Evolutionary conservation across 345 rosid genomes (phyloP).

Genomic region (Hibiscus mutabilis): DNA sequence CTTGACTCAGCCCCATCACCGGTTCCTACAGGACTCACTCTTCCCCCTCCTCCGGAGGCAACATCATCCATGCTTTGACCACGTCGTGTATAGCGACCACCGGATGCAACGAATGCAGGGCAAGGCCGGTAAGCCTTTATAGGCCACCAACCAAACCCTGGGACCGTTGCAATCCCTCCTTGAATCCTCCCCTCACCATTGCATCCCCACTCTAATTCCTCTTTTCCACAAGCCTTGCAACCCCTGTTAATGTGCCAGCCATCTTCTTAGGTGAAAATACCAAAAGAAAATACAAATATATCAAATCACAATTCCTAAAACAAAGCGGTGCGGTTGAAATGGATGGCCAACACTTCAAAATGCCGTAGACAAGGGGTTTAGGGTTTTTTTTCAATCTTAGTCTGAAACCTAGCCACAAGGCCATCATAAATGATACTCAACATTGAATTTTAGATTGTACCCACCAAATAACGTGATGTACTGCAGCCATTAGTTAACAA

Average conservation of each 20-base stretch:
- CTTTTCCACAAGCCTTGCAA: slow-evolving; percentile 76
- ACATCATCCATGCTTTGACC: slow-evolving; percentile 36
- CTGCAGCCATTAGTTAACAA: too few species aligned
- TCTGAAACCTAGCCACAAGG: too few species aligned
- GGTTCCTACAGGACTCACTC: not conserved
- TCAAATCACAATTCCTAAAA: not conserved
- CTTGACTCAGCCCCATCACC: slow-evolving; percentile 24
- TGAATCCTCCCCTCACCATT: slow-evolving; percentile 47
- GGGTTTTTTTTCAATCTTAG: too few species aligned
- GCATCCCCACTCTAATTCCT: slow-evolving; percentile 37
- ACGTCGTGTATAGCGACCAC: slow-evolving; percentile 64
- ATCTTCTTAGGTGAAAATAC: not conserved
- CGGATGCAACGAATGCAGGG: slow-evolving; percentile 78
- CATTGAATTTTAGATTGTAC: not conserved
- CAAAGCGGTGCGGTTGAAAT: not conserved
- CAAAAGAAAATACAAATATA: not conserved
- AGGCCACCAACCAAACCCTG: slow-evolving; percentile 99
- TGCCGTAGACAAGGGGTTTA: too few species aligned
- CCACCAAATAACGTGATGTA: not conserved
- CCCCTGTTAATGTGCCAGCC: slow-evolving; percentile 39
- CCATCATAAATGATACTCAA: not conserved
- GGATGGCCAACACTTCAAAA: too few species aligned
- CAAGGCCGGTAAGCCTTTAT: slow-evolving; percentile 95
- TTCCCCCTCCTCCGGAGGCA: slow-evolving; percentile 1
- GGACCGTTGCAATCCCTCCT: slow-evolving; percentile 91